These are phyloP conservation scores for Sanguinoderma infundibulare DNA, from an alignment of 1,284 basidiomycete genomes.

Conservation along the genomic window DNA sequence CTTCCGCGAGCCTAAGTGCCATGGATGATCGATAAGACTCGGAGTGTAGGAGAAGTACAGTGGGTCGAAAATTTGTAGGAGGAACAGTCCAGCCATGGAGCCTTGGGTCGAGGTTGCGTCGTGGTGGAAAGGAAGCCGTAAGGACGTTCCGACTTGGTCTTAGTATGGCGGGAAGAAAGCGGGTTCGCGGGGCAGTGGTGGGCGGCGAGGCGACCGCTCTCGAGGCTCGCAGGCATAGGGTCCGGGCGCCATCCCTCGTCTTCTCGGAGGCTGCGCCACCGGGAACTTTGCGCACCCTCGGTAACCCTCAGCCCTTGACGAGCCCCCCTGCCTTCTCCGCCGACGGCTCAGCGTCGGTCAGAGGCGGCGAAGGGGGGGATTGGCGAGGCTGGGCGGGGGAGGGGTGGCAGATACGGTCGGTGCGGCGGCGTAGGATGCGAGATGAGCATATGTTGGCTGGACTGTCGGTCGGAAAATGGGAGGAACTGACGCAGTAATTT, in stretches of 20 bases:
- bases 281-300: neutral
- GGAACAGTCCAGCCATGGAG: neutral
- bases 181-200: conserved; percentile 1
- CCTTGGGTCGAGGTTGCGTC: neutral
- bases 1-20: neutral
- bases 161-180: conserved; percentile 1
- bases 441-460: neutral
- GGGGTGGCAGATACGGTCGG: neutral
- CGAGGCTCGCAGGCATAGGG: conserved; percentile 8
- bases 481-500: neutral
- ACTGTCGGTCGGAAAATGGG: neutral
- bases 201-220: neutral
- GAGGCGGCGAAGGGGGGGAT: neutral
- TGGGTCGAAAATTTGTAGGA: neutral
- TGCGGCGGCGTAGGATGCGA: neutral
- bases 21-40: too few species aligned
- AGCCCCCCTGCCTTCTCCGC: neutral
- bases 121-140: neutral
- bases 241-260: conserved; percentile 7
- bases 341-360: neutral
- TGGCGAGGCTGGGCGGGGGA: neutral
- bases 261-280: conserved; percentile 7
- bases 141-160: neutral
- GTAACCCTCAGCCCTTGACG: neutral
- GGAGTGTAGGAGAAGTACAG: neutral